Percentiles rank a stretch among this genome's conserved stretches.
These are phyloP conservation scores for Mycosphaerella sp. DNA, from an alignment of 2,329 filamentous ascomycete species.

Conservation along the genomic window DNA sequence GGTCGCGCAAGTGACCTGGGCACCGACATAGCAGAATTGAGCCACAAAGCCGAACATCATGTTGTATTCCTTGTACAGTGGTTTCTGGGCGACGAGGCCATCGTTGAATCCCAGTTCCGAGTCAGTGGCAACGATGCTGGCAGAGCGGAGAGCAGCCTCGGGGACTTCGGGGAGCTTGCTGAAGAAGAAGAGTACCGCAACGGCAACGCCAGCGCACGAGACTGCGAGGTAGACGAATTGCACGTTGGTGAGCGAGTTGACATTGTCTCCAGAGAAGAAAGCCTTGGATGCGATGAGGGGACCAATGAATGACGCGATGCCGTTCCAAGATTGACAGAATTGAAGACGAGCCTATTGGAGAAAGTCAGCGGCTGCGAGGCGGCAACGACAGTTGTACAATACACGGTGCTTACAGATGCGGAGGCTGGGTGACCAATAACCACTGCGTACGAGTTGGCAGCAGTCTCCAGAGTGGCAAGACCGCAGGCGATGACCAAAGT, in stretches of 20 bases:
- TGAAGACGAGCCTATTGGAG: slow-evolving; percentile 28
- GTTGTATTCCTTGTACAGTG: slow-evolving; percentile 38
- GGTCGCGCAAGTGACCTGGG: slow-evolving; percentile 34
- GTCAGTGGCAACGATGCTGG: slow-evolving; percentile 26
- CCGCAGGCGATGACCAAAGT: slow-evolving; percentile 37
- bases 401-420: slow-evolving; percentile 23
- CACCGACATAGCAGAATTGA: slow-evolving; percentile 36
- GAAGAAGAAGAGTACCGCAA: slow-evolving; percentile 35
- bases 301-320: slow-evolving; percentile 37
- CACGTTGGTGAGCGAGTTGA: slow-evolving; percentile 33
- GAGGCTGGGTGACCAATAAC: slow-evolving; percentile 35
- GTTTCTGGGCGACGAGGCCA: slow-evolving; percentile 30
- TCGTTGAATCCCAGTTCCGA: slow-evolving; percentile 28
- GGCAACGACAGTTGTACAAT: no score
- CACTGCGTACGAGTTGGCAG: slow-evolving; percentile 37
- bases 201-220: slow-evolving; percentile 33
- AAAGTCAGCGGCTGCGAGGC: no score
- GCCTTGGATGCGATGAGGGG: slow-evolving; percentile 37
- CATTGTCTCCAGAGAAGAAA: slow-evolving; percentile 34
- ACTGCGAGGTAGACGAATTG: slow-evolving; percentile 38
- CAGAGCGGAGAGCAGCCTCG: slow-evolving; percentile 22
- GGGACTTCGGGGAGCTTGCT: slow-evolving; percentile 35
- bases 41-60: slow-evolving; percentile 37
- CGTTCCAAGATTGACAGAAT: slow-evolving; percentile 38
- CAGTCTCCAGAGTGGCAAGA: slow-evolving; percentile 36